phyloP scores from a whole-genome alignment of 2,329 filamentous ascomycete species.

The Alternaria hordeiaustralica region DNA sequence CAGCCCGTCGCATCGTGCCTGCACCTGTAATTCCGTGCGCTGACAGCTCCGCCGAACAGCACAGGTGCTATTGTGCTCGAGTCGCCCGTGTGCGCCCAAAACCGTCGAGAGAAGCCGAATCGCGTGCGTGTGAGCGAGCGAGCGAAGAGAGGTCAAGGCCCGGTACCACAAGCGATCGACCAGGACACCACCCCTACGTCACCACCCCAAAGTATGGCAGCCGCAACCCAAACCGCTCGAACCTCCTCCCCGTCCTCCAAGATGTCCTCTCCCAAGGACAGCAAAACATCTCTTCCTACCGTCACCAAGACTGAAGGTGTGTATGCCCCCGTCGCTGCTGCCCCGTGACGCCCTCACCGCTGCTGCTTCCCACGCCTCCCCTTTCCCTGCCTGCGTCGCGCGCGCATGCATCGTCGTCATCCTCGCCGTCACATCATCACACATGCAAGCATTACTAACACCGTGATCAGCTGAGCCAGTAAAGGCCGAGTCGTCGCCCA shows the following conservation, averaged over 20 bases:
- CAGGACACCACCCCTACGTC: constrained; percentile 43
- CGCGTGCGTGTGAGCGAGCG: constrained; percentile 25
- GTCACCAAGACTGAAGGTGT: constrained; percentile 46
- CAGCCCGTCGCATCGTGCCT: constrained; percentile 21
- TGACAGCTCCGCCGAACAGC: constrained; percentile 9
- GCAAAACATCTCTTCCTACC: constrained; percentile 41
- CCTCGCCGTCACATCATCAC: constrained; percentile 3
- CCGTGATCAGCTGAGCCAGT: constrained; percentile 28
- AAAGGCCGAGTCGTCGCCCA: constrained; percentile 31
- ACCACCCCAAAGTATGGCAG: constrained; percentile 45
- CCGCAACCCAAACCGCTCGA: constrained; percentile 43
- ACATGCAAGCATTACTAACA: constrained; percentile 25
- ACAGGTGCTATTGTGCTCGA: constrained; percentile 12
- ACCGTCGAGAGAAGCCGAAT: constrained; percentile 21
- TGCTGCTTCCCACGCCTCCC: not conserved
- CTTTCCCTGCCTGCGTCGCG: constrained; percentile 1
- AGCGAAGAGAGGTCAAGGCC: constrained; percentile 30
- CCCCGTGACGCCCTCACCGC: not conserved
- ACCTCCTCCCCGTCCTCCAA: constrained; percentile 46
- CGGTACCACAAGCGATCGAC: constrained; percentile 38
- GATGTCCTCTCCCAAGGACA: constrained; percentile 49
- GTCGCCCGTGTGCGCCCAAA: constrained; percentile 14
- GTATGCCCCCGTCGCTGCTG: constrained; percentile 18
- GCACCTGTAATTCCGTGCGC: constrained; percentile 17
- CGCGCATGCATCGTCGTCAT: constrained; percentile 21